Evolutionary conservation across 225 moss, liverwort and hornwort species (phyloP), one percentile per base, ranked within the genome.

Genomic region (Polytrichum commune): DNA sequence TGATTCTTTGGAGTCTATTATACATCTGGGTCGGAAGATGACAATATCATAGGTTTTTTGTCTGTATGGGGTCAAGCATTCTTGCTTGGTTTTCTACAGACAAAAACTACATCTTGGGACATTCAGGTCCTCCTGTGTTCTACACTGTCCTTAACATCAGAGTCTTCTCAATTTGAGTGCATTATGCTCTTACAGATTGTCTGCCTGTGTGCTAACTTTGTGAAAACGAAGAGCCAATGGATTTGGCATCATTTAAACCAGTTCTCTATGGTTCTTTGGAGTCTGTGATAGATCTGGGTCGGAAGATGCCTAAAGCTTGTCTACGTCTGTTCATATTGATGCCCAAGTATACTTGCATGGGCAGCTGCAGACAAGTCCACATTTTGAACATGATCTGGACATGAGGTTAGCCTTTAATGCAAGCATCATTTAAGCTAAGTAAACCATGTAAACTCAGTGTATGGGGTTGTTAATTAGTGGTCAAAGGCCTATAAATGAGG

Each of bases 11-110:
- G 64, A 64, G 20, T 56, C 69, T 6, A 56, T 76, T 30, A 70
- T 33, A 57, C 26, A 70, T 57, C 16, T 70, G 56, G 32, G 32
- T 57, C 27, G 56, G 64, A 70, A 76, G 56, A 65, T 76, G 69
- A 64, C 27, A 13, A 70, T 19, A 64, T 56, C 1, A 53, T 27
- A 33, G 16, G 63, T 58, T 20, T 20, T 24, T 58, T 0, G 20
- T 58, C 22, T 20, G 9, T n/a, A 20, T 58, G 7, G 58, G 23
- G 9, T 6, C 2, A 3, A 58, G 58, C 24, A 58, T 22, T 24
- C 22, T 20, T 20, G 9, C 24, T 58, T 2, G 58, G 24, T 58
- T 20, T 35, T 20, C 58, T 24, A 58, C 62, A 58, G 9, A 1
- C 0, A 2, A 58, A 6, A 58, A 24, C 22, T 24, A 58, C 58